Evolutionary conservation across 306 rosid species (phyloP).

Genomic region (Lupinus albus): DNA sequence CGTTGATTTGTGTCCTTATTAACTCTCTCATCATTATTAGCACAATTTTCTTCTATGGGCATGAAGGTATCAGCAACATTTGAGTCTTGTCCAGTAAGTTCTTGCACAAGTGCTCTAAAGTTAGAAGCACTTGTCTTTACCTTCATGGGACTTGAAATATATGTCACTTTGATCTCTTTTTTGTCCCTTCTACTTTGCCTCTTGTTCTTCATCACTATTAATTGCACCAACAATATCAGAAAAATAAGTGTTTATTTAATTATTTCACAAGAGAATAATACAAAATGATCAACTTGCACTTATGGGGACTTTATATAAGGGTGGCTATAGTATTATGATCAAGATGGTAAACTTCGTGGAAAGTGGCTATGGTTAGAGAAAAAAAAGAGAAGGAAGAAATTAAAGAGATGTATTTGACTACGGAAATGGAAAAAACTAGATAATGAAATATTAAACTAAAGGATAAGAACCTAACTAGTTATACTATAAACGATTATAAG

Average conservation of each 20-base stretch:
- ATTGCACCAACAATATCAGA: background rate
- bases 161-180: conserved; percentile 66
- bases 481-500: no score
- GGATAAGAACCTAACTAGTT: background rate
- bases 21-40: conserved; percentile 2
- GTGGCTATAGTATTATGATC: conserved; percentile 27
- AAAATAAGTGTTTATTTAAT: background rate
- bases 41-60: conserved; percentile 52
- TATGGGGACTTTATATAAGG: conserved; percentile 31
- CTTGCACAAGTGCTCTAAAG: conserved; percentile 84
- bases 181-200: conserved; percentile 44
- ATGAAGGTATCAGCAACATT: conserved; percentile 56
- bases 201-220: conserved; percentile 45
- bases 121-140: conserved; percentile 74
- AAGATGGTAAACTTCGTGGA: conserved; percentile 48
- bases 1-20: conserved; percentile 23
- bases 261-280: background rate
- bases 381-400: background rate
- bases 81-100: conserved; percentile 81
- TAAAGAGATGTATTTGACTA: conserved; percentile 20
- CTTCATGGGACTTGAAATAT: conserved; percentile 87
- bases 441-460: background rate
- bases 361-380: conserved; percentile 42
- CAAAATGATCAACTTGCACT: conserved; percentile 25
- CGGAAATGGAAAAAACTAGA: conserved; percentile 19